Conservation (phyloP, 768 basidiomycete genomes). For the Leucogyrophana mollusca region DNA sequence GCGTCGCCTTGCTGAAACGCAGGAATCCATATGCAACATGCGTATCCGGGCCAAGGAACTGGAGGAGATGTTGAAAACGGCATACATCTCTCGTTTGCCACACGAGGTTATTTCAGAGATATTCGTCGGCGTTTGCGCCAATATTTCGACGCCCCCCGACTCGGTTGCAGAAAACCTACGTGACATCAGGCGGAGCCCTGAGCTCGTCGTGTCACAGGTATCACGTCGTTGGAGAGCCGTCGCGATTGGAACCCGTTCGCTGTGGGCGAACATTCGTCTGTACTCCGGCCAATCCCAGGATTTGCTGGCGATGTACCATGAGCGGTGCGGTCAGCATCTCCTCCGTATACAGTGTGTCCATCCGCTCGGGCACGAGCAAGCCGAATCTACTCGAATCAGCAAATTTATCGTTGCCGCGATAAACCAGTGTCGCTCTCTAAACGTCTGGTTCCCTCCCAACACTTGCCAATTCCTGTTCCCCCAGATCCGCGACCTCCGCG, state of each 20-base stretch:
- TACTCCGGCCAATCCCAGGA: conserved; percentile 24
- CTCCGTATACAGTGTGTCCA: too few relatives aligned
- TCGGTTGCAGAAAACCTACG: conserved; percentile 1
- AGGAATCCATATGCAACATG: conserved; percentile 12
- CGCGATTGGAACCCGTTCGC: conserved; percentile 33
- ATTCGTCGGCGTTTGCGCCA: conserved; percentile 14
- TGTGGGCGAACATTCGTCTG: conserved; percentile 38
- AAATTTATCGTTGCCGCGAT: too few relatives aligned
- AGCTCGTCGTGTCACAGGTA: conserved; percentile 39
- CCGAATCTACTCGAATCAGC: too few relatives aligned
- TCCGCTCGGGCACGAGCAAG: too few relatives aligned
- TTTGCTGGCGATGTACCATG: conserved; percentile 24
- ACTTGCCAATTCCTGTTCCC: too few relatives aligned
- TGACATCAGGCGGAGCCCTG: conserved; percentile 13
- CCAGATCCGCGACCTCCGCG: too few relatives aligned
- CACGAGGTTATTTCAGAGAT: conserved; percentile 26
- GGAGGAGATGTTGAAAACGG: conserved; percentile 5
- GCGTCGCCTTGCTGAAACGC: too few relatives aligned
- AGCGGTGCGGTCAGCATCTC: too few relatives aligned
- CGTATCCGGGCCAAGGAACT: conserved; percentile 14
- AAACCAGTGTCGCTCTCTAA: too few relatives aligned
- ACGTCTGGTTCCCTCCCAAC: too few relatives aligned
- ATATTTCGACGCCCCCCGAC: conserved; percentile 1
- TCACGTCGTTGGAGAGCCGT: conserved; percentile 42
- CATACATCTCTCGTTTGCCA: conserved; percentile 20